These are phyloP conservation scores for Cryptococcus sp. DNA, from an alignment of 1,284 basidiomycete genomes.

Conservation along the genomic window DNA sequence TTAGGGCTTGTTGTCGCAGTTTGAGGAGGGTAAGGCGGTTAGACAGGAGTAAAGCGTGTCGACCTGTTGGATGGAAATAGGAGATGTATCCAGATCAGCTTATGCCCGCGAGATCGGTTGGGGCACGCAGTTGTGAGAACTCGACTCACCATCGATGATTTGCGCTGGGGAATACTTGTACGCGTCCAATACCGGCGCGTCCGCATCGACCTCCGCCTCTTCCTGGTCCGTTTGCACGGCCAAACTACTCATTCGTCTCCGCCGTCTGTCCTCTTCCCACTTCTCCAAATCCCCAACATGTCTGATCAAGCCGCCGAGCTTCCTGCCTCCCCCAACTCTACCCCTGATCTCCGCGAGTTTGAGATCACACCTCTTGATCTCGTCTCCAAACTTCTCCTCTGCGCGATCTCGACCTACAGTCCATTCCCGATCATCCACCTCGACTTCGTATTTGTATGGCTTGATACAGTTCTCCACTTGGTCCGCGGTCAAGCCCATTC, in stretches of 20 bases:
- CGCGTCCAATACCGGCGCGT: slow-evolving; percentile 61
- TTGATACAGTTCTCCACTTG: slow-evolving; percentile 99
- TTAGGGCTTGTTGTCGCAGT: slow-evolving; percentile 77
- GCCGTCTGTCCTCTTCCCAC: slow-evolving; percentile 67
- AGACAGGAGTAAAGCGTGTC: slow-evolving; percentile 83
- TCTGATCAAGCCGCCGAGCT: slow-evolving; percentile 73
- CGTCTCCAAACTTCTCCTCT: slow-evolving; percentile 77
- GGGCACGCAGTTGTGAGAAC: slow-evolving; percentile 1
- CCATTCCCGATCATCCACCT: slow-evolving; percentile 83
- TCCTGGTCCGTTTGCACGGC: slow-evolving; percentile 54
- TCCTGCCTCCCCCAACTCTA: slow-evolving; percentile 80
- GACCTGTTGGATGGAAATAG: slow-evolving; percentile 61
- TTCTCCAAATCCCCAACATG: slow-evolving; percentile 86
- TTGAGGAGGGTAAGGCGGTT: slow-evolving; percentile 82
- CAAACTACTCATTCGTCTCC: slow-evolving; percentile 52
- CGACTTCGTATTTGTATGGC: slow-evolving; percentile 95
- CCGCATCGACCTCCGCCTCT: slow-evolving; percentile 48
- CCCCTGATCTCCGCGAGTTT: slow-evolving; percentile 83
- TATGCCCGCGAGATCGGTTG: slow-evolving; percentile 2
- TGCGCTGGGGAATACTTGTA: slow-evolving; percentile 90
- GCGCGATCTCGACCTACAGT: slow-evolving; percentile 75
- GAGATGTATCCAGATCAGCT: background rate
- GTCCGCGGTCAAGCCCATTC: slow-evolving; percentile 89
- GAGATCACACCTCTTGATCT: slow-evolving; percentile 78
- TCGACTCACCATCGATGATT: slow-evolving; percentile 75